Evolutionary conservation across 2,329 filamentous ascomycete species (phyloP).

Genomic region (Biscogniauxia mediterranea): DNA sequence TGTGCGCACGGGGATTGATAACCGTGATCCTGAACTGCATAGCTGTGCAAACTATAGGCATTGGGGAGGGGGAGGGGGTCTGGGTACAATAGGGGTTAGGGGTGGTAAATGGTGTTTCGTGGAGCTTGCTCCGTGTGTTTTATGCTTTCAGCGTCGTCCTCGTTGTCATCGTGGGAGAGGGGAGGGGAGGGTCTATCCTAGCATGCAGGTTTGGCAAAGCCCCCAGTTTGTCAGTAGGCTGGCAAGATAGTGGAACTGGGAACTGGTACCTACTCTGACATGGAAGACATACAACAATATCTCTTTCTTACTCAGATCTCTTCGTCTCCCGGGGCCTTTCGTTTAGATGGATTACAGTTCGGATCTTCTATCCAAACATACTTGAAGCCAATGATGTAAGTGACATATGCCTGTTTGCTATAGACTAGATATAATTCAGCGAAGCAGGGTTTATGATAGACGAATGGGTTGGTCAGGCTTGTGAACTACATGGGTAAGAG

Average conservation of each 20-base stretch:
- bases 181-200: neutral
- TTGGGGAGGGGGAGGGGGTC: too few species aligned
- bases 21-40: neutral
- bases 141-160: neutral
- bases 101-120: neutral
- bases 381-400: neutral
- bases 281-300: neutral
- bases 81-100: too few species aligned
- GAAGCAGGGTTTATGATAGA: neutral
- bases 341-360: neutral
- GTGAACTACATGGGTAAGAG: neutral
- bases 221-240: neutral
- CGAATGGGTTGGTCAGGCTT: neutral
- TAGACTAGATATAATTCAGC: neutral
- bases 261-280: neutral
- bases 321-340: neutral
- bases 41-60: neutral
- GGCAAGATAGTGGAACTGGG: neutral
- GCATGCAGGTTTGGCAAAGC: neutral
- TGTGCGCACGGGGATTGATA: too few species aligned
- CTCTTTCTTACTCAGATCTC: neutral
- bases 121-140: neutral
- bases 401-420: neutral
- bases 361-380: neutral
- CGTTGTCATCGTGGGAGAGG: neutral